Percentiles rank a stretch among this genome's conserved stretches.
phyloP scores from a whole-genome alignment of 2,329 filamentous ascomycete species.

The Diaporthe velutina region DNA sequence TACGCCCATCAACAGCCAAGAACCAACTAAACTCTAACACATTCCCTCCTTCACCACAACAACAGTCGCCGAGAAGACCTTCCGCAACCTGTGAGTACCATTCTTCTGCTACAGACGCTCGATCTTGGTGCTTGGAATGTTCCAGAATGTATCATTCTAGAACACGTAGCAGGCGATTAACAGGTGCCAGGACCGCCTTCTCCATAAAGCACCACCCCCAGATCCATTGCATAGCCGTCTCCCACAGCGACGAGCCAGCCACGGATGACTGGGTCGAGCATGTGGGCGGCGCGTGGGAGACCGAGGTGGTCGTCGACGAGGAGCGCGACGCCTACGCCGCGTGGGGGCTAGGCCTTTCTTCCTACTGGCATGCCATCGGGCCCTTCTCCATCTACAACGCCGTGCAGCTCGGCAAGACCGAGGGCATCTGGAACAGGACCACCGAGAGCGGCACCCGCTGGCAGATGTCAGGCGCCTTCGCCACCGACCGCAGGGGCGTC shows the following conservation, averaged over 20 bases:
- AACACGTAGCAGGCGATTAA: too few relatives aligned
- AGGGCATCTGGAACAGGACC: slow-evolving; percentile 75
- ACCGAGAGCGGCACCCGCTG: slow-evolving; percentile 76
- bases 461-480: slow-evolving; percentile 78
- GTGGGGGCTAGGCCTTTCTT: slow-evolving; percentile 75
- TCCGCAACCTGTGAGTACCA: slow-evolving; percentile 66
- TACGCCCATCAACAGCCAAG: background rate
- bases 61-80: slow-evolving; percentile 77
- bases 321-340: slow-evolving; percentile 70
- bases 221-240: slow-evolving; percentile 72
- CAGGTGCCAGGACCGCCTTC: too few relatives aligned
- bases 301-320: slow-evolving; percentile 71
- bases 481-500: slow-evolving; percentile 64
- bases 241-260: slow-evolving; percentile 66
- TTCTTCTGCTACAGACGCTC: too few relatives aligned
- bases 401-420: slow-evolving; percentile 68
- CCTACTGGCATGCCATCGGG: slow-evolving; percentile 72
- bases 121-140: too few relatives aligned
- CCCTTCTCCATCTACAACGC: slow-evolving; percentile 70
- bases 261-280: slow-evolving; percentile 70
- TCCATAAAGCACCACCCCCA: slow-evolving; percentile 61
- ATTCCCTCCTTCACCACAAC: background rate
- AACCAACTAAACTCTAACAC: background rate
- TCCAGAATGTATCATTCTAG: too few relatives aligned
- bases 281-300: slow-evolving; percentile 69